Evolutionary conservation across 2,329 filamentous ascomycete genomes (phyloP).

Genomic region (Xylariales sp.): DNA sequence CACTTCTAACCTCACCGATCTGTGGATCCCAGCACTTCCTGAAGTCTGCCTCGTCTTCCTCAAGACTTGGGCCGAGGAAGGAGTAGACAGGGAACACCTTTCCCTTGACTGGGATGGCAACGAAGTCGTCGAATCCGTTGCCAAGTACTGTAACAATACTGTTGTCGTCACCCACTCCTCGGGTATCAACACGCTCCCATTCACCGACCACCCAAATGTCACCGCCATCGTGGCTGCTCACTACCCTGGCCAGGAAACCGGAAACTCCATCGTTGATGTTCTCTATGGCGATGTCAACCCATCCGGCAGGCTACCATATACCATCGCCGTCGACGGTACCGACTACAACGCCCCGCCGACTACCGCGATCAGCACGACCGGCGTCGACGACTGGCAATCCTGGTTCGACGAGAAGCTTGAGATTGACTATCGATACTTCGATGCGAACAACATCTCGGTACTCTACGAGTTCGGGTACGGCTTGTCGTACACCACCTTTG

Average conservation of each 20-base stretch:
- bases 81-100: conserved; percentile 50
- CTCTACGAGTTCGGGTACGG: conserved; percentile 64
- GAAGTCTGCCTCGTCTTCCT: conserved; percentile 64
- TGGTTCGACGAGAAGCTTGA: conserved; percentile 60
- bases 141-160: conserved; percentile 43
- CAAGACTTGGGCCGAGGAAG: conserved; percentile 63
- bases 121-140: conserved; percentile 48
- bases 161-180: conserved; percentile 56
- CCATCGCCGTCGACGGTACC: conserved; percentile 55
- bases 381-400: conserved; percentile 36
- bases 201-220: conserved; percentile 53
- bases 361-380: conserved; percentile 31
- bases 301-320: conserved; percentile 60
- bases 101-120: conserved; percentile 58
- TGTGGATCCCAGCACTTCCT: conserved; percentile 44
- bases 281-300: conserved; percentile 59
- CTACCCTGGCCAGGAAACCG: conserved; percentile 57
- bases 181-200: conserved; percentile 52
- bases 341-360: conserved; percentile 39
- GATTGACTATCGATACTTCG: conserved; percentile 65
- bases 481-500: conserved; percentile 55
- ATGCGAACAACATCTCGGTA: conserved; percentile 52
- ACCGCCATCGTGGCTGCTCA: conserved; percentile 57
- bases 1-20: conserved; percentile 34
- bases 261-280: conserved; percentile 55